phyloP scores from a whole-genome alignment of 352 stramenopile genomes.

The Phytophthora brassicae region DNA sequence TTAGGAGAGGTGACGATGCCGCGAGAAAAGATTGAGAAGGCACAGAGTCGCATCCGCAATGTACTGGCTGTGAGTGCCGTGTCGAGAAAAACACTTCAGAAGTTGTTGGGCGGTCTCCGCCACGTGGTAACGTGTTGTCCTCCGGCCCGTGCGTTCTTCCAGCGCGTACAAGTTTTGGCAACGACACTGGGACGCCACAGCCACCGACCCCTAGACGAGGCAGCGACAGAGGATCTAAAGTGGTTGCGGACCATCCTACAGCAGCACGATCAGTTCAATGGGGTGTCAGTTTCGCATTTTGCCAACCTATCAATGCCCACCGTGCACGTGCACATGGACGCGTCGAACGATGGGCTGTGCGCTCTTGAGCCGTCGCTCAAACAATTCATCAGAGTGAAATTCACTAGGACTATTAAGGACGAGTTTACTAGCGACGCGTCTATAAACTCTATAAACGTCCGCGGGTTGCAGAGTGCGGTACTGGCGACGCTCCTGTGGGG shows the following conservation, averaged over 20 bases:
- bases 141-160: background rate
- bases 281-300: background rate
- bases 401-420: background rate
- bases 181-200: background rate
- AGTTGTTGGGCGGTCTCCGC: background rate
- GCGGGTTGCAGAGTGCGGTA: conserved; percentile 4
- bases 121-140: background rate
- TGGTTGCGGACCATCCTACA: background rate
- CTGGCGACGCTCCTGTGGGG: conserved; percentile 2
- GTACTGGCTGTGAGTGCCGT: background rate
- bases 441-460: conserved; percentile 4
- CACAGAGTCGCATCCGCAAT: background rate
- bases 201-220: background rate
- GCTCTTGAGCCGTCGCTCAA: background rate
- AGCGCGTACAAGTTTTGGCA: background rate
- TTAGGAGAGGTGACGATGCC: background rate
- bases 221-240: background rate
- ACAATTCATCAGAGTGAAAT: conserved; percentile 3
- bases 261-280: background rate
- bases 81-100: background rate
- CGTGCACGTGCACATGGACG: conserved; percentile 23
- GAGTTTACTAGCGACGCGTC: background rate
- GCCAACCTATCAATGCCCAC: background rate
- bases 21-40: conserved; percentile 1
- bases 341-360: conserved; percentile 9